Evolutionary conservation across 768 basidiomycete species (phyloP), one percentile per base, ranked within the genome.

Genomic region (Collybia sordida): DNA sequence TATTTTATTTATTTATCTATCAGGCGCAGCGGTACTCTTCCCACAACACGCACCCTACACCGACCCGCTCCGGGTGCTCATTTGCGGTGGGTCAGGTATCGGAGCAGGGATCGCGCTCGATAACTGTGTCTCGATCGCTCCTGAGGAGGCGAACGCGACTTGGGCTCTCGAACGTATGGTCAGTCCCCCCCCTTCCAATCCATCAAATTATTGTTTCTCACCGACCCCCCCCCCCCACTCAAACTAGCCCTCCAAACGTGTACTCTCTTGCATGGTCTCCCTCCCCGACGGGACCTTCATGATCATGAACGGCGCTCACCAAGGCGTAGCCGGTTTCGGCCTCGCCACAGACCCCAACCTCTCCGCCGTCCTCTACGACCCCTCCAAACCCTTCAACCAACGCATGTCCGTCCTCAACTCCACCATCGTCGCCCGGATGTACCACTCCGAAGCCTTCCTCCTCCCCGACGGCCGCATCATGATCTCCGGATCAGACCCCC

Each of bases 141-240:
- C 90, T 0, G 90, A 92, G 59, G 79, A 58, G 0, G 28, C 60
- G 1, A 82, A 84, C 45, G 62, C 87, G 1, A 75, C 75, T 0
- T 92, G 90, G 90, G 74, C 73, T 0, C 28, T 91, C 6, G 90
- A 92, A 62, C 80, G 90, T 43, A 91, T 91, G 90, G 89, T 88
- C 36, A 41, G 82, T 65, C n/a, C 9, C 9, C 9, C 31, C 14
- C 11, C 31, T 11, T 31, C 11, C 31, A 7, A 3, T 14, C 11
- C 6, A 31, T 12, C 23, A 39, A 34, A 1, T 23, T 8, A n/a
- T 15, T 1, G 5, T n/a, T 14, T 11, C 24, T 23, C 37, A 22
- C 41, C 21, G 24, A 11, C 40, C 42, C 17, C 45, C 46, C 34
- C n/a, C n/a, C n/a, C n/a, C n/a, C n/a, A n/a, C n/a, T n/a, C n/a